A percentile compares a stretch with the other conserved stretches of the same genome.
Evolutionary conservation across 2,329 filamentous ascomycete genomes (phyloP).

Genomic region (Fusarium pseudoanthophilum): DNA sequence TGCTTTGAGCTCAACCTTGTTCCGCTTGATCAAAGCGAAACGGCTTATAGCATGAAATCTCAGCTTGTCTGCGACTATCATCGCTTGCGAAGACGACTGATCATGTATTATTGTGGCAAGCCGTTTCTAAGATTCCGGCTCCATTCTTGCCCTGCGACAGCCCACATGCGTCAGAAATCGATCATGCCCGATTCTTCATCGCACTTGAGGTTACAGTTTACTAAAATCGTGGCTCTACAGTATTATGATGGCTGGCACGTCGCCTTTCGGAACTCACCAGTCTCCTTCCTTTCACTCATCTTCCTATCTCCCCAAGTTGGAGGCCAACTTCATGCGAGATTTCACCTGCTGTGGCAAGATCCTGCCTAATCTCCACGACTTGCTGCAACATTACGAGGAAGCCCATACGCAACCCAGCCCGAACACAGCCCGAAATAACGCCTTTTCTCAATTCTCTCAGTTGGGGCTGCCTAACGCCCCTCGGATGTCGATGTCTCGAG

Average conservation of each 20-base stretch:
- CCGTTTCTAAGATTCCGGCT: slow-evolving; percentile 38
- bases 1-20: neutral
- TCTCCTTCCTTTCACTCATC: slow-evolving; percentile 98
- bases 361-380: slow-evolving; percentile 90
- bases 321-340: slow-evolving; percentile 97
- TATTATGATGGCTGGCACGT: slow-evolving; percentile 95
- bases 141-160: slow-evolving; percentile 26
- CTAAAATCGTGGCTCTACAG: slow-evolving; percentile 59
- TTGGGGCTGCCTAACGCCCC: slow-evolving; percentile 48
- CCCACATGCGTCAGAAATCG: slow-evolving; percentile 22
- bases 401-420: slow-evolving; percentile 79
- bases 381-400: slow-evolving; percentile 97
- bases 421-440: slow-evolving; percentile 54
- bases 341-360: slow-evolving; percentile 94
- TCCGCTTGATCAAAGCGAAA: neutral
- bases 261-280: slow-evolving; percentile 83
- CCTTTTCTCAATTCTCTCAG: slow-evolving; percentile 54
- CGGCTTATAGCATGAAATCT: neutral
- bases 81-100: slow-evolving; percentile 8
- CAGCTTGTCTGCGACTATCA: neutral
- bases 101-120: slow-evolving; percentile 33
- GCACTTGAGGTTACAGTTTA: slow-evolving; percentile 11
- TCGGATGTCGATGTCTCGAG: slow-evolving; percentile 50
- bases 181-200: slow-evolving; percentile 14
- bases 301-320: slow-evolving; percentile 94